Base-by-base conservation (phyloP, 352 stramenopile species). In the Phytophthora palmivora region DNA sequence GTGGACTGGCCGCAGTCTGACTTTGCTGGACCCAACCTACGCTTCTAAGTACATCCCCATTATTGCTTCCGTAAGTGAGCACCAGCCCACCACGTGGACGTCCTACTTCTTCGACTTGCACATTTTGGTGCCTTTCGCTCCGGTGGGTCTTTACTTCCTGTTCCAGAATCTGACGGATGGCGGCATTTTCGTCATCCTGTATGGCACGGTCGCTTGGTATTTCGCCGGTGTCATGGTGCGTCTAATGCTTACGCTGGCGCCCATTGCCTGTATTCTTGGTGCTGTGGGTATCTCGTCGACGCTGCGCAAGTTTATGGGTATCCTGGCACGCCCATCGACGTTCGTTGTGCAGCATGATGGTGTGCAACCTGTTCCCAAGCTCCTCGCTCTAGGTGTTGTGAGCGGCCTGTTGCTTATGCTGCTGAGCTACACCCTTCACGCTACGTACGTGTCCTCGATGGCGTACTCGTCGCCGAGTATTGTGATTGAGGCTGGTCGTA, bases 41-140 rank as follows among this genome's bases (percentile, higher is more conserved):
- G 89, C 91, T 22, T 92, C 80, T 74, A 98, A 97, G 81, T 97
- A 97, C 77, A 97, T 97, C 51, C 94, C 94, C 11, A 97, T 98
- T 67, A 97, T 98, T 69, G 94, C 92, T 12, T 97, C 88, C 0
- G 93, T 98, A 24, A 93, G 84, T 33, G 94, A 98, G 69, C 94
- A 98, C 77, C 94, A 98, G 76, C 93, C 94, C 28, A 97, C 94
- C 37, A 96, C 87, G 45, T 97, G 90, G 90, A 97, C 93, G 28
- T 96, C 93, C 41, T 98, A 97, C 84, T 98, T 96, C 70, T 95
- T 97, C 63, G 89, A 98, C 66, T 73, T 98, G 22, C 89, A 98
- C 74, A 81, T 97, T 53, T 75, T 97, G 11, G 89, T 97, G 51
- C 91, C 87, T 9, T 88, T 98, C 52, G 88, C 90, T n/a, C 94